Conservation (phyloP, 331 rosid species). For the Rhamnella rubrinervis region DNA sequence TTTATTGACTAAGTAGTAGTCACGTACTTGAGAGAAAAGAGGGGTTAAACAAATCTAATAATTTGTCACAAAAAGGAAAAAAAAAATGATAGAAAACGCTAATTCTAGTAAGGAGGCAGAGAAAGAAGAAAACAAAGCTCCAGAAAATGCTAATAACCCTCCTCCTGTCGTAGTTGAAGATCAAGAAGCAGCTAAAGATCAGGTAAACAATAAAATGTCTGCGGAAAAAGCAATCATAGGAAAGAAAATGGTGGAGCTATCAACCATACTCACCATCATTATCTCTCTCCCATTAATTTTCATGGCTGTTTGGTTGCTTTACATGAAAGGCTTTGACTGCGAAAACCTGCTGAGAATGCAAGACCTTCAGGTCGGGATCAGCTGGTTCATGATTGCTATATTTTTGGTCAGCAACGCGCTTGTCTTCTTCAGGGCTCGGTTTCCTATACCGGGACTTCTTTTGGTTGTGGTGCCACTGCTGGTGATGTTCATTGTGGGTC, state of each 20-base stretch:
- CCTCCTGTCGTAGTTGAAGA: not conserved
- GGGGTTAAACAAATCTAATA: not conserved
- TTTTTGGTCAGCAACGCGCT: conserved; percentile 24
- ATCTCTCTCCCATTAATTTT: conserved; percentile 24
- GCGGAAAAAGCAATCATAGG: not conserved
- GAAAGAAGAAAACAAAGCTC: not conserved
- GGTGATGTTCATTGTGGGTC: conserved; percentile 27
- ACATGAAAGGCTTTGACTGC: conserved; percentile 22
- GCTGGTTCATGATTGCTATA: conserved; percentile 6
- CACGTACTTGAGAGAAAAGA: not conserved
- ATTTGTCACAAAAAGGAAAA: not conserved
- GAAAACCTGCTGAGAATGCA: conserved; percentile 21
- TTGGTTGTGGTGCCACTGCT: conserved; percentile 21
- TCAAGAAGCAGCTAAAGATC: not conserved
- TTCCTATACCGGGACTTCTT: conserved; percentile 25
- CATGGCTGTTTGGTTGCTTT: conserved; percentile 27
- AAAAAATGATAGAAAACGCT: not conserved
- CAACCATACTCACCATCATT: conserved; percentile 3
- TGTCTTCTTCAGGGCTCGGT: conserved; percentile 12
- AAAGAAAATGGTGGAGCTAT: not conserved
- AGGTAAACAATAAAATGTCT: not conserved
- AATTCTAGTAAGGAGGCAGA: not conserved
- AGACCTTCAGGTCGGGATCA: conserved; percentile 12
- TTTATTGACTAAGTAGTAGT: conserved; percentile 1
- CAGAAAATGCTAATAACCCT: not conserved